A percentile compares a stretch with the other conserved stretches of the same genome.
These are phyloP conservation scores for Hypholoma fasciculare DNA, from an alignment of 768 basidiomycete species.

Conservation along the genomic window DNA sequence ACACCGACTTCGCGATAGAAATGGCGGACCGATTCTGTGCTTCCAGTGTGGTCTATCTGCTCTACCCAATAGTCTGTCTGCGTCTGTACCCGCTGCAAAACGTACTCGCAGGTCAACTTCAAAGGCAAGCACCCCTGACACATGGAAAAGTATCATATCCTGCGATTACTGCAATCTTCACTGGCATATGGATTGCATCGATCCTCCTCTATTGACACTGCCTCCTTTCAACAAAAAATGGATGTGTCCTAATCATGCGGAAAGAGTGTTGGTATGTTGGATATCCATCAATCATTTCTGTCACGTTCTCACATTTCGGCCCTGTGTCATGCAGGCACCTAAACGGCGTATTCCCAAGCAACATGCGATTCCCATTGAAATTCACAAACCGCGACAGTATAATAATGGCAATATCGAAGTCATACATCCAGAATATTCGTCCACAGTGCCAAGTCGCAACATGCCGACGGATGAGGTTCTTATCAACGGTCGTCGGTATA, in stretches of 20 bases:
- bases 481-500: slow-evolving; percentile 87
- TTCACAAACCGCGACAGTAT: slow-evolving; percentile 67
- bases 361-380: slow-evolving; percentile 65
- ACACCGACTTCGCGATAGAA: slow-evolving; percentile 82
- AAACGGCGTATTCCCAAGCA: slow-evolving; percentile 82
- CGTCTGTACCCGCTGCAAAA: slow-evolving; percentile 53
- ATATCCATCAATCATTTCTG: slow-evolving; percentile 2
- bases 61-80: slow-evolving; percentile 53
- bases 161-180: slow-evolving; percentile 95
- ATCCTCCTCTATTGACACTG: slow-evolving; percentile 85
- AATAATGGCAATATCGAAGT: slow-evolving; percentile 96
- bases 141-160: slow-evolving; percentile 78
- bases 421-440: slow-evolving; percentile 61
- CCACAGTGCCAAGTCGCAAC: slow-evolving; percentile 34
- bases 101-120: slow-evolving; percentile 52
- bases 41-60: slow-evolving; percentile 88
- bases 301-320: not conserved
- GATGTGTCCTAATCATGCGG: slow-evolving; percentile 99
- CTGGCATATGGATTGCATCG: slow-evolving; percentile 97
- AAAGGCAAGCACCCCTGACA: slow-evolving; percentile 45
- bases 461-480: slow-evolving; percentile 78
- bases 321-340: slow-evolving; percentile 49
- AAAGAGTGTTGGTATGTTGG: slow-evolving; percentile 72
- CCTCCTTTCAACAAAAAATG: slow-evolving; percentile 90
- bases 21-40: slow-evolving; percentile 82